Evolutionary conservation across 2,329 filamentous ascomycete genomes (phyloP).

Genomic region (Fusarium torreyae): DNA sequence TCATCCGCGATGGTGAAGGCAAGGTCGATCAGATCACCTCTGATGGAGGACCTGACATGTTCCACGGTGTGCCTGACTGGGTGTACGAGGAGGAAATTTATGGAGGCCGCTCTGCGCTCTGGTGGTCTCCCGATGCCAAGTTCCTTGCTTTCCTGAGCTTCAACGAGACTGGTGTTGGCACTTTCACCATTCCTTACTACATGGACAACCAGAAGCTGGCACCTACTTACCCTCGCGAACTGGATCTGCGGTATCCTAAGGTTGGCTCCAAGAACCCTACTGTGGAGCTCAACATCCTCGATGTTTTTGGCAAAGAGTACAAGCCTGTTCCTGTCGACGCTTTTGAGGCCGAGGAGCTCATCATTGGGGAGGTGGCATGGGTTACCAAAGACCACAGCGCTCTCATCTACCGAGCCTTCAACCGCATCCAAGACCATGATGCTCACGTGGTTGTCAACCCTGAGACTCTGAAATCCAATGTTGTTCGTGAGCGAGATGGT

Average conservation of each 20-base stretch:
- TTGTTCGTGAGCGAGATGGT: constrained; percentile 71
- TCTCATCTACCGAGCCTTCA: constrained; percentile 76
- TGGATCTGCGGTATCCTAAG: constrained; percentile 78
- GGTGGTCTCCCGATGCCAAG: constrained; percentile 92
- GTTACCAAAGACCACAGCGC: constrained; percentile 73
- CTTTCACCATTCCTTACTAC: constrained; percentile 77
- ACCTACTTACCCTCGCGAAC: constrained; percentile 72
- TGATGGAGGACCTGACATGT: constrained; percentile 73
- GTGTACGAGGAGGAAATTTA: constrained; percentile 83
- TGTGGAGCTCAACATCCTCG: constrained; percentile 71
- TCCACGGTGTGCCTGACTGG: constrained; percentile 80
- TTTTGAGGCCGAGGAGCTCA: constrained; percentile 72
- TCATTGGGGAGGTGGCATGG: constrained; percentile 79
- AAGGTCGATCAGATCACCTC: constrained; percentile 70
- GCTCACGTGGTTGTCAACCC: constrained; percentile 74
- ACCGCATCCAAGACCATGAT: constrained; percentile 77
- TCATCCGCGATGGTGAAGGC: constrained; percentile 63
- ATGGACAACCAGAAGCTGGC: constrained; percentile 71
- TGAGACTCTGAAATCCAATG: constrained; percentile 59
- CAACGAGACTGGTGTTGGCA: constrained; percentile 80
- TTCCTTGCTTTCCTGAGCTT: constrained; percentile 91
- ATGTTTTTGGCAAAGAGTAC: constrained; percentile 63
- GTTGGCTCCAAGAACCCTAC: constrained; percentile 78
- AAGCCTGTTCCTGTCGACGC: constrained; percentile 67
- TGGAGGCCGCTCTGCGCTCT: constrained; percentile 81